Evolutionary conservation across 1,284 basidiomycete species (phyloP).

Genomic region (Cutaneotrichosporon cavernicola): DNA sequence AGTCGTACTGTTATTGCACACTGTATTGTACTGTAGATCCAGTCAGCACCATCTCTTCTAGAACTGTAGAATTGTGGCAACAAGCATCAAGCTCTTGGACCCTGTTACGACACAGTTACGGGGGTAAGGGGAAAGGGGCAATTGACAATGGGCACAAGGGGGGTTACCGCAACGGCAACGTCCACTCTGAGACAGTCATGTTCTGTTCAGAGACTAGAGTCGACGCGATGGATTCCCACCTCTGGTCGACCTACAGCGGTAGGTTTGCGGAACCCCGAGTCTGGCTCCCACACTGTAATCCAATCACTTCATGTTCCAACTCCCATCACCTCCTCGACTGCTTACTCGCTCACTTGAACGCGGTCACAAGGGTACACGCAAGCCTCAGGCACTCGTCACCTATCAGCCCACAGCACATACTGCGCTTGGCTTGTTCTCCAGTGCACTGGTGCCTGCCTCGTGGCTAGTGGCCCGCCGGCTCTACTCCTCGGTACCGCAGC

Average conservation of each 20-base stretch:
- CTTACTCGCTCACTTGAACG: not conserved
- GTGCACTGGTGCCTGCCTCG: not conserved
- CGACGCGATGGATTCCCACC: not conserved
- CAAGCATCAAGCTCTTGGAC: not conserved
- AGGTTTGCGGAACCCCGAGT: not conserved
- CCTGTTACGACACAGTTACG: not conserved
- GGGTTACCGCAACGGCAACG: too few relatives aligned
- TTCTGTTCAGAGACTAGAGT: not conserved
- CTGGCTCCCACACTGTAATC: not conserved
- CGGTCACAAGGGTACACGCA: not conserved
- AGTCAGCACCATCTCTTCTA: not conserved
- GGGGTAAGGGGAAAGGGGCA: not conserved
- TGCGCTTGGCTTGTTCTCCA: not conserved
- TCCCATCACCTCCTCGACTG: not conserved
- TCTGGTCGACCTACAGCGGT: not conserved
- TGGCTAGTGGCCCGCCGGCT: not conserved
- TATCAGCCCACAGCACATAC: not conserved
- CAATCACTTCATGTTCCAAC: not conserved
- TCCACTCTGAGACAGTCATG: not conserved
- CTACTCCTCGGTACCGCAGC: not conserved
- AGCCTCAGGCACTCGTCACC: not conserved
- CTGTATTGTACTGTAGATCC: not conserved
- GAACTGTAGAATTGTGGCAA: not conserved
- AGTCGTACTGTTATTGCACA: not conserved
- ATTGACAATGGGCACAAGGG: too few relatives aligned